Evolutionary conservation across 164 flowering plant species (phyloP).

Genomic region (Litsea cubeba): DNA sequence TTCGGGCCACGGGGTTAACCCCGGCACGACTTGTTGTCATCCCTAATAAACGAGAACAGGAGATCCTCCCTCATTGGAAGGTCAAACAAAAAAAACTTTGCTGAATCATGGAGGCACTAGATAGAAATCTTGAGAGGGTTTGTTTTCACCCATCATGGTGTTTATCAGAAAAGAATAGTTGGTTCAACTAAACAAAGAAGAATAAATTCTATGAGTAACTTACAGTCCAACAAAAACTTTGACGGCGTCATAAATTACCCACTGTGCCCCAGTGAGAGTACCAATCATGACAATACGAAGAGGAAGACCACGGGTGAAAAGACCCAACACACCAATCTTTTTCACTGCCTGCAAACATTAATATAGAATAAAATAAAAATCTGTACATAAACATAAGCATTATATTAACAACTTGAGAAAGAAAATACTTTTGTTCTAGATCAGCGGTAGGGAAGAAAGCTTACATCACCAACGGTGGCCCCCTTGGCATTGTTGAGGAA

Average conservation of each 20-base stretch:
- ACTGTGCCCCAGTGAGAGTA: constrained; percentile 84
- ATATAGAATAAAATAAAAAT: not conserved
- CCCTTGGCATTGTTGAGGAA: constrained; percentile 90
- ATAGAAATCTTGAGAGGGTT: too few relatives aligned
- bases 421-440: not conserved
- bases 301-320: constrained; percentile 82
- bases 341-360: constrained; percentile 61
- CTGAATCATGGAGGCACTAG: too few relatives aligned
- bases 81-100: too few relatives aligned
- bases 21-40: too few relatives aligned
- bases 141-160: too few relatives aligned
- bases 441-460: constrained; percentile 16
- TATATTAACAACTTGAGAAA: not conserved
- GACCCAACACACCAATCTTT: constrained; percentile 70
- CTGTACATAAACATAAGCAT: not conserved
- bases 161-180: too few relatives aligned
- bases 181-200: too few relatives aligned
- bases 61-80: too few relatives aligned
- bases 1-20: too few relatives aligned
- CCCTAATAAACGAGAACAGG: too few relatives aligned
- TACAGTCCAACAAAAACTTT: constrained; percentile 89
- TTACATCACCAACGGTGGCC: constrained; percentile 80
- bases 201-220: constrained; percentile 23
- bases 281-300: constrained; percentile 93
- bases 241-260: constrained; percentile 85